These are phyloP conservation scores for Nepenthes gracilis DNA, from an alignment of 148 eudicot genomes.

Conservation along the genomic window DNA sequence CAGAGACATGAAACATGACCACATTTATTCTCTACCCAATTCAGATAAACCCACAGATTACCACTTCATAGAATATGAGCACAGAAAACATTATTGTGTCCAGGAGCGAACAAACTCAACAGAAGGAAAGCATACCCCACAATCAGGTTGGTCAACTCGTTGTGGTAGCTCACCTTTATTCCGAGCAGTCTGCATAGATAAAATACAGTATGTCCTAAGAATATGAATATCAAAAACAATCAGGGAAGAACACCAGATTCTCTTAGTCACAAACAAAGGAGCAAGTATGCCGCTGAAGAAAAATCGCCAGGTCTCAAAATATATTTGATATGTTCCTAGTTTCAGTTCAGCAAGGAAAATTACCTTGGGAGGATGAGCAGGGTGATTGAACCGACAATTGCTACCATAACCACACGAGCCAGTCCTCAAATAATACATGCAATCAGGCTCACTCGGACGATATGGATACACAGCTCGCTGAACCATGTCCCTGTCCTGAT, in stretches of 20 bases:
- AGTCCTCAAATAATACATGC: conserved; percentile 45
- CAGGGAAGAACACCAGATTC: not conserved
- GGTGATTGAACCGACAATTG: conserved; percentile 66
- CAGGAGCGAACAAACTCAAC: not conserved
- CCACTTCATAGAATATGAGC: no score
- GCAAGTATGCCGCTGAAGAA: no score
- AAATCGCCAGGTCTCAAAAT: no score
- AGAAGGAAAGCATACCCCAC: conserved; percentile 22
- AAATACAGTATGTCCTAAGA: not conserved
- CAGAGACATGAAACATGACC: no score
- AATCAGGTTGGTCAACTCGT: conserved; percentile 41
- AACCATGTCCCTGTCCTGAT: conserved; percentile 11
- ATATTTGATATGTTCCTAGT: no score
- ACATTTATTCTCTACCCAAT: no score
- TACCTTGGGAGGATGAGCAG: conserved; percentile 43
- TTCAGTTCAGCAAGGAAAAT: not conserved
- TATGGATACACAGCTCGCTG: conserved; percentile 27
- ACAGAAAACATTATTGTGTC: no score
- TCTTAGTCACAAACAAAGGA: no score
- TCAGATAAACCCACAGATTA: no score
- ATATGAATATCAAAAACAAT: not conserved
- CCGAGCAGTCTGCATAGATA: conserved; percentile 11
- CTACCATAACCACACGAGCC: conserved; percentile 54
- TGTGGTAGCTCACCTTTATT: conserved; percentile 26
- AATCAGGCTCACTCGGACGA: conserved; percentile 51